Percentiles rank a stretch among this genome's conserved stretches.
Conservation (phyloP, 2,329 filamentous ascomycete genomes). For the Monascus ruber region DNA sequence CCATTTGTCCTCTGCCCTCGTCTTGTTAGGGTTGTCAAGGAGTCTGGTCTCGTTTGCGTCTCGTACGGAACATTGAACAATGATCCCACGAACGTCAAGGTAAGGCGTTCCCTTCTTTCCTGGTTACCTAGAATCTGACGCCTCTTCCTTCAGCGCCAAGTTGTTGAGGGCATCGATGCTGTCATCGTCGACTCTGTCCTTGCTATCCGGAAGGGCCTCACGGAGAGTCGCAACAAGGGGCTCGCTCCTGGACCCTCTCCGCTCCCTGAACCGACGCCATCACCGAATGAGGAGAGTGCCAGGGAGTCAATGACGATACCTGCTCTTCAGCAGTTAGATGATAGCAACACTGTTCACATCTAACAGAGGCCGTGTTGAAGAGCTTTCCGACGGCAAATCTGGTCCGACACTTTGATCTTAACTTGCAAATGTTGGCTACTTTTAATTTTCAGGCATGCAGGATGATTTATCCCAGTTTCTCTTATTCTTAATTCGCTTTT, state of each 20-base stretch:
- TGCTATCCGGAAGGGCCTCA: constrained; percentile 82
- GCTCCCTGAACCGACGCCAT: constrained; percentile 12
- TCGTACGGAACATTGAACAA: constrained; percentile 92
- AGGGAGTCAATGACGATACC: constrained; percentile 14
- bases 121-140: no score
- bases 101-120: constrained; percentile 35
- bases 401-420: no score
- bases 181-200: constrained; percentile 95
- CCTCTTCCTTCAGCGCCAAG: constrained; percentile 54
- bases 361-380: constrained; percentile 5
- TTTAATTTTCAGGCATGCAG: neutral
- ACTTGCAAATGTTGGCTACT: no score
- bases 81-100: constrained; percentile 71
- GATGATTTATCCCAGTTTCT: neutral
- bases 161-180: constrained; percentile 89
- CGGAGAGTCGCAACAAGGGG: constrained; percentile 29
- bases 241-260: constrained; percentile 14
- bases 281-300: constrained; percentile 4
- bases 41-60: constrained; percentile 85
- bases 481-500: no score
- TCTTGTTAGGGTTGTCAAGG: constrained; percentile 85
- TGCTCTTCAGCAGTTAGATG: constrained; percentile 14
- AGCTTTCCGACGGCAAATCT: no score
- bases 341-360: constrained; percentile 9
- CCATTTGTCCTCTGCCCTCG: constrained; percentile 81